phyloP scores from a whole-genome alignment of 805 yeast genomes.

The Schwanniomyces vanrijiae region DNA sequence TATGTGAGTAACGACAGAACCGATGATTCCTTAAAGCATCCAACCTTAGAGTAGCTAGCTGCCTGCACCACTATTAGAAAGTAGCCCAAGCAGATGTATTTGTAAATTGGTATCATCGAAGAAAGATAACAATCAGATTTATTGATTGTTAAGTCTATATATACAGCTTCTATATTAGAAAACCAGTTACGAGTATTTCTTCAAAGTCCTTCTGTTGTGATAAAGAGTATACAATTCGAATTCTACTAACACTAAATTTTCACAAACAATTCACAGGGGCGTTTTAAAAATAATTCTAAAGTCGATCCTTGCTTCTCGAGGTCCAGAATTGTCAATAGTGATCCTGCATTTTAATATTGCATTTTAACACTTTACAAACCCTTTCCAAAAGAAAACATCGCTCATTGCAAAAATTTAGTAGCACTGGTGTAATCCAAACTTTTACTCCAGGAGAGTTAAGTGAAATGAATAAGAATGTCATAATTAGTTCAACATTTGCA shows the following conservation, averaged over 20 bases:
- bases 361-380: background rate
- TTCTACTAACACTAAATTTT: background rate
- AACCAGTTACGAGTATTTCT: background rate
- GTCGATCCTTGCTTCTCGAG: background rate
- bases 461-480: too few species aligned
- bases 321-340: background rate
- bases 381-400: background rate
- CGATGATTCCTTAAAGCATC: slow-evolving; percentile 27
- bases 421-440: background rate
- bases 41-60: slow-evolving; percentile 13
- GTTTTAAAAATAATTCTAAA: background rate
- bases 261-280: background rate
- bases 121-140: background rate
- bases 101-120: background rate
- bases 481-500: too few species aligned
- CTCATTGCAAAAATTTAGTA: background rate
- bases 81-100: background rate
- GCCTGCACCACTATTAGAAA: background rate
- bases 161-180: background rate
- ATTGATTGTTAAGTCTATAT: background rate
- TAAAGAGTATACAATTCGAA: background rate
- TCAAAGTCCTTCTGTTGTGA: background rate
- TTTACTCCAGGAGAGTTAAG: too few species aligned
- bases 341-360: background rate
- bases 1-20: slow-evolving; percentile 30